Percentiles rank a stretch among this genome's conserved stretches.
phyloP scores from a whole-genome alignment of 345 rosid species.

The Camelina sativa region DNA sequence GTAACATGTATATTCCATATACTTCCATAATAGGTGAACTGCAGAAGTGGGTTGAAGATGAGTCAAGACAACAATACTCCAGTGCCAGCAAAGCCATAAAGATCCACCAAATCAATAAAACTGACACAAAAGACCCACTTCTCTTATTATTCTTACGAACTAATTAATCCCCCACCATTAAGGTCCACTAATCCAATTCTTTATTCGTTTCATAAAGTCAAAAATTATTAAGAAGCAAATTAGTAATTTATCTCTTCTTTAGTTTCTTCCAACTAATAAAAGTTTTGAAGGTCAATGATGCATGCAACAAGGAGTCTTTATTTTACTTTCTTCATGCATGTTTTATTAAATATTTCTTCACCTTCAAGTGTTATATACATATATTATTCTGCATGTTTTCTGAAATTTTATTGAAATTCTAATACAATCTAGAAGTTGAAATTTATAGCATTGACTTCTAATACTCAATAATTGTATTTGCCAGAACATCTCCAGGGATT shows the following conservation, averaged over 20 bases:
- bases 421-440: slow-evolving; percentile 10
- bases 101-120: slow-evolving; percentile 40
- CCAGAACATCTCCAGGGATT: slow-evolving; percentile 32
- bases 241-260: slow-evolving; percentile 22
- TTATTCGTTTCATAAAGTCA: slow-evolving; percentile 33
- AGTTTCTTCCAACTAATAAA: neutral
- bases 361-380: neutral
- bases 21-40: slow-evolving; percentile 42
- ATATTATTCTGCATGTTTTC: slow-evolving; percentile 22
- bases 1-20: slow-evolving; percentile 43
- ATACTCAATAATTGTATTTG: slow-evolving; percentile 26
- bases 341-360: neutral
- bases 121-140: slow-evolving; percentile 46
- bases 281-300: slow-evolving; percentile 38
- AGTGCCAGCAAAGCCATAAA: slow-evolving; percentile 46
- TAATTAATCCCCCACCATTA: slow-evolving; percentile 49
- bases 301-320: slow-evolving; percentile 25
- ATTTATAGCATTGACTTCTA: slow-evolving; percentile 31
- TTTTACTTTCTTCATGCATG: slow-evolving; percentile 17
- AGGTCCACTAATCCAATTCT: slow-evolving; percentile 40
- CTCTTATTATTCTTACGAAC: slow-evolving; percentile 39
- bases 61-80: slow-evolving; percentile 45
- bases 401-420: slow-evolving; percentile 8
- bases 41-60: slow-evolving; percentile 46
- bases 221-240: slow-evolving; percentile 30